Evolutionary conservation across 202 grass and related monocot species (phyloP), one percentile per base, ranked within the genome.

Genomic region (Elaeis oleifera): DNA sequence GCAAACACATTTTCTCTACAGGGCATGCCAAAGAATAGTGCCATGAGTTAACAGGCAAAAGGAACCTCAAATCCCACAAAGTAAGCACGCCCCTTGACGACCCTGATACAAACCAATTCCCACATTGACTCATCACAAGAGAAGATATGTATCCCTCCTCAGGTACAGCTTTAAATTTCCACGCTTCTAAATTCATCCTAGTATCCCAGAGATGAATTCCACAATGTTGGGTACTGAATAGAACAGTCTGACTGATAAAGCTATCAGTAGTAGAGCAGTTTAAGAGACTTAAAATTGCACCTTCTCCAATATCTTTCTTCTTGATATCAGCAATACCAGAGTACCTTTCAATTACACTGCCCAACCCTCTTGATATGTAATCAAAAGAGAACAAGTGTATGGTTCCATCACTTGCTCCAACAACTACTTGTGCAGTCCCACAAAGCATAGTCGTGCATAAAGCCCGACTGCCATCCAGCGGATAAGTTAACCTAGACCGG

Each of bases 21-120:
- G 94, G 88, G 74, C 80, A 78, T 56, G 81, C 74, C 56, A 78
- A 71, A 17, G 85, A 90, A 73, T 89, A 92, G 7, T 89, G 71
- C 94, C 94, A 97, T n/a, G 88, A 86, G 65, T 92, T 92, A 53
- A 92, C 94, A 72, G 94, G 94, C 63, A 97, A 76, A 66, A 97
- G 70, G 74, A 97, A 97, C 79, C 94, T 97, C 53, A 92, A 65
- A 64, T 97, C 94, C 94, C 94, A 97, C 71, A 97, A 64, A 25
- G 88, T 92, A 80, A 97, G 82, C 60, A 84, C 69, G 4, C 94
- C 94, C 70, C 94, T 89, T 50, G 94, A 91, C 77, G 94, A 97
- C 59, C 94, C 94, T 21, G 94, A 89, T 18, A 97, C 81, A 72
- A 97, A 97, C 94, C 94, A 97, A 79, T 97, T 92, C 54, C 88